Conservation (phyloP, 2,329 filamentous ascomycete species). For the Ophiostoma piceae region DNA sequence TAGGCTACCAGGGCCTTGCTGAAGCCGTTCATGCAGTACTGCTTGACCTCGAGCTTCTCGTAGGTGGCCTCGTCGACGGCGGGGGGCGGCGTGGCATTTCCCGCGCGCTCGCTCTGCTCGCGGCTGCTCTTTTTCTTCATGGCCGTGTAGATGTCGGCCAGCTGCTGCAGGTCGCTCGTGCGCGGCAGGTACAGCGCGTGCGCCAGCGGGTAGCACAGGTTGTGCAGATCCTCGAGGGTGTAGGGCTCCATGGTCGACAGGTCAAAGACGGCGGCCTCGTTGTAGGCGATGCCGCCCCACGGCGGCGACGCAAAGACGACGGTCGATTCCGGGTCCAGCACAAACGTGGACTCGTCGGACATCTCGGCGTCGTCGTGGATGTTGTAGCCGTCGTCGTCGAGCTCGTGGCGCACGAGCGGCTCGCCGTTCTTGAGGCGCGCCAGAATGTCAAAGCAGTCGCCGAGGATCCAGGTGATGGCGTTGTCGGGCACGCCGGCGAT, state of each 20-base stretch:
- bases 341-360: constrained; percentile 29
- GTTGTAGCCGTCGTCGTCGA: constrained; percentile 17
- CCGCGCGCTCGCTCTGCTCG: background rate
- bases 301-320: constrained; percentile 55
- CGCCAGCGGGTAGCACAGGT: constrained; percentile 54
- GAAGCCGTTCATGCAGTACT: constrained; percentile 86
- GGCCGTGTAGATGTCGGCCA: constrained; percentile 50
- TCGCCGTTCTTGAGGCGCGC: constrained; percentile 21
- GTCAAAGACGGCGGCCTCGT: constrained; percentile 67
- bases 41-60: constrained; percentile 64
- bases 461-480: constrained; percentile 76
- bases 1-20: constrained; percentile 76
- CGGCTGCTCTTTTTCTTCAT: background rate
- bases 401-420: constrained; percentile 19
- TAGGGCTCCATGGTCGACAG: constrained; percentile 86
- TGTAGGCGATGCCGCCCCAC: constrained; percentile 56
- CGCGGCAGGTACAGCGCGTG: constrained; percentile 78
- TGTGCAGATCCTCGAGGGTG: constrained; percentile 57
- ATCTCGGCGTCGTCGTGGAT: too few relatives aligned
- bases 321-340: constrained; percentile 40
- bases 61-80: background rate
- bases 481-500: constrained; percentile 71
- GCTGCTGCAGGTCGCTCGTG: constrained; percentile 74
- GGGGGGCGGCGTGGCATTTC: background rate
- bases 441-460: constrained; percentile 77